Conservation (phyloP, 805 yeast genomes). For the Saccharomycopsis babjevae region DNA sequence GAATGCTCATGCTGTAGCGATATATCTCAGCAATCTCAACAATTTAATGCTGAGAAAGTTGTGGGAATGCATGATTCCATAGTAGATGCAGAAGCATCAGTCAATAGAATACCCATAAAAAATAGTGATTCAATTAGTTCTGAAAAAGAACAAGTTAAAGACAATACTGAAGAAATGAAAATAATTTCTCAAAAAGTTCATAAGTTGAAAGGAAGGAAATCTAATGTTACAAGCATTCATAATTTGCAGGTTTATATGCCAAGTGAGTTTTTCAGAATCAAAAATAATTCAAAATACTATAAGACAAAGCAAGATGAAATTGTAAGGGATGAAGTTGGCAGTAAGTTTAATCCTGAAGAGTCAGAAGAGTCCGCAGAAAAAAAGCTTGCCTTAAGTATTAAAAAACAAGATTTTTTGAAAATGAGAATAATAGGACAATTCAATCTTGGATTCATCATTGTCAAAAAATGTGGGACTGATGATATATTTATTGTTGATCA, state of each 20-base stretch:
- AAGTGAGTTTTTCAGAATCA: neutral
- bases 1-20: neutral
- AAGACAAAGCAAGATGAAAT: neutral
- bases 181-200: neutral
- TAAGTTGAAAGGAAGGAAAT: neutral
- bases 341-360: conserved; percentile 13
- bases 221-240: neutral
- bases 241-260: neutral
- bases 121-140: neutral
- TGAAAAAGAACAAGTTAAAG: neutral
- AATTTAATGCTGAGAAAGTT: neutral
- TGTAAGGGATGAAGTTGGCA: neutral
- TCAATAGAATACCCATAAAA: no score
- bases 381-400: conserved; percentile 47
- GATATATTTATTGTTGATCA: conserved; percentile 88
- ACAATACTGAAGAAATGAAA: neutral
- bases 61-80: neutral
- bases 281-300: neutral
- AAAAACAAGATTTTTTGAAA: conserved; percentile 57
- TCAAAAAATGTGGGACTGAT: conserved; percentile 35
- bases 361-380: conserved; percentile 40
- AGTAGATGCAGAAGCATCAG: neutral
- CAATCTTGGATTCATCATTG: conserved; percentile 88
- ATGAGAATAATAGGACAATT: conserved; percentile 91
- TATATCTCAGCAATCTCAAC: neutral